Base-by-base conservation (phyloP, 139 green algal species). In the Zygnema circumcarinatum region DNA sequence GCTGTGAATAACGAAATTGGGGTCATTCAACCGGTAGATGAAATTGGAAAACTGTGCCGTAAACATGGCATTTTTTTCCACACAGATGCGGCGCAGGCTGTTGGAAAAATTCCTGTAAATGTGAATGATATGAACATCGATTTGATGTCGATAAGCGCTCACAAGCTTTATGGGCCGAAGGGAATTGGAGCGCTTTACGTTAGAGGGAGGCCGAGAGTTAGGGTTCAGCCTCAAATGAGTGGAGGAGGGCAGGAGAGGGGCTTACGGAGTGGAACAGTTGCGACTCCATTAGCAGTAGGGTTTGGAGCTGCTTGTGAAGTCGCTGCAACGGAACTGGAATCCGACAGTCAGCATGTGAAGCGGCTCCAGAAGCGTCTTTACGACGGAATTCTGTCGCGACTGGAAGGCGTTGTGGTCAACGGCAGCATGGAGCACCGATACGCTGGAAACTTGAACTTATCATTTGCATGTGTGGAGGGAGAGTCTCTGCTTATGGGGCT, bases 101-200 rank as follows among this genome's bases (percentile, higher is more conserved):
- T 97, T 21, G 97, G 97, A 85, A 99, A 99, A 90, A 93, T 99
- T 2, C 96, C 96, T 1, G 72, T 99, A 20, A 92, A 98, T 82
- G 96, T 98, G 1, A 95, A 97, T 47, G 92, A 87, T 25, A 91
- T 93, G 76, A 95, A 97, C 81, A 94, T 98, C 54, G 96, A 99
- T 92, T 92, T 98, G 2, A 94, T 98, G 90, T 98, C 96, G 47
- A 96, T 99, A 90, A 95, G 86, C 79, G 96, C 95, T 2, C 97
- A 99, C 93, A 99, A 99, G 93, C 69, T 99, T 35, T 99, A 99
- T 90, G 97, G 96, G 0, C 97, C 97, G 67, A 99, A 99, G 93
- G 97, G 96, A 7, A 89, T 98, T n/a, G 96, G 96, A 22, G 97
- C 97, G 11, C 92, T 99, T 2, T 99, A 99, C 92, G 92, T 99